Percentiles rank a stretch among this genome's conserved stretches.
Conservation (phyloP, 257 asterid genomes). For the Capsicum baccatum region DNA sequence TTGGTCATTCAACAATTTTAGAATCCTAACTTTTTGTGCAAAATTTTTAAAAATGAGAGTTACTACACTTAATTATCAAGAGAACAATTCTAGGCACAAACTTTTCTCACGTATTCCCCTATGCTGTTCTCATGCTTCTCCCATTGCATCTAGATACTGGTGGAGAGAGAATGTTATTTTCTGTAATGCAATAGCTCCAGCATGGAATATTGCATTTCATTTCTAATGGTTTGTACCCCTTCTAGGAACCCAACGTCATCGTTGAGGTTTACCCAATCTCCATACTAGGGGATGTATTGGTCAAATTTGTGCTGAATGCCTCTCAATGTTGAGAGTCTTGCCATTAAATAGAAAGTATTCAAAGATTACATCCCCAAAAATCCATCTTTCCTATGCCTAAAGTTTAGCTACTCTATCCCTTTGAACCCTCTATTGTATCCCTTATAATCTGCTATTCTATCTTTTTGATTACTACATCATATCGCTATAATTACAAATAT, state of each 20-base stretch:
- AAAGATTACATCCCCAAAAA: too few species aligned
- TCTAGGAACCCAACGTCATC: background rate
- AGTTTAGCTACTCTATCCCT: too few species aligned
- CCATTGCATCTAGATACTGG: background rate
- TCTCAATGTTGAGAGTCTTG: too few species aligned
- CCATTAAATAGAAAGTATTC: too few species aligned
- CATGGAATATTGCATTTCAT: background rate
- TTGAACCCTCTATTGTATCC: too few species aligned
- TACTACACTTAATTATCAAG: background rate
- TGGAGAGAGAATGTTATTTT: background rate
- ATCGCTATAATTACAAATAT: too few species aligned
- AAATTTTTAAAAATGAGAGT: background rate
- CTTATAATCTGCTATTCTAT: too few species aligned
- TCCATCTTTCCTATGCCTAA: too few species aligned
- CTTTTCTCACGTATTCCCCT: background rate
- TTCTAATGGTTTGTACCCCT: slow-evolving; percentile 1
- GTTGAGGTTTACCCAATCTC: background rate
- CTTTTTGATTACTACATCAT: too few species aligned
- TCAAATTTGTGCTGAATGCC: too few species aligned
- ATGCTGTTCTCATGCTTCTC: background rate
- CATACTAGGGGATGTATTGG: background rate
- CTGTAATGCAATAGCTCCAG: background rate
- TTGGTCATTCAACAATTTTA: slow-evolving; percentile 5
- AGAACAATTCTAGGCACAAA: slow-evolving; percentile 13
- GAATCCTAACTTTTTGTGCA: slow-evolving; percentile 1